Percentiles rank a stretch among this genome's conserved stretches.
phyloP scores from a whole-genome alignment of 768 basidiomycete species.

The Tephrocybe sp. region DNA sequence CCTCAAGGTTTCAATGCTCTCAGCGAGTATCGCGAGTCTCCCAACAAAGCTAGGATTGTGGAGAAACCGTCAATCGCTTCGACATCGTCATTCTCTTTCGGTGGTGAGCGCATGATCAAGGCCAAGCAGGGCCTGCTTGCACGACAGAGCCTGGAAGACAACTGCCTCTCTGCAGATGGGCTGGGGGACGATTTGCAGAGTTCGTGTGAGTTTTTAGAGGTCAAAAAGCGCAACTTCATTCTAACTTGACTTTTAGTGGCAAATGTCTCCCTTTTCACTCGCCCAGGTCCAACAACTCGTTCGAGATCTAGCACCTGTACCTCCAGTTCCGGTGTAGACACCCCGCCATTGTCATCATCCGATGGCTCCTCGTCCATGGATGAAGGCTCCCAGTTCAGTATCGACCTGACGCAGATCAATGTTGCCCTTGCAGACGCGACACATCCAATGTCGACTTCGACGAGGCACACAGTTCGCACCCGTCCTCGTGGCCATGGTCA shows the following conservation, averaged over 20 bases:
- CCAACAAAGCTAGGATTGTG: conserved; percentile 49
- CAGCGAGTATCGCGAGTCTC: conserved; percentile 35
- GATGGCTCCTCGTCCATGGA: conserved; percentile 65
- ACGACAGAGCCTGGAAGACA: conserved; percentile 68
- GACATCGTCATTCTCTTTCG: conserved; percentile 61
- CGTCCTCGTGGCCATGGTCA: conserved; percentile 67
- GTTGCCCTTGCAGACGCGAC: conserved; percentile 54
- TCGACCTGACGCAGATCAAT: conserved; percentile 67
- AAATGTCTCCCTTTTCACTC: conserved; percentile 58
- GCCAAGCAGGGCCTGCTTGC: conserved; percentile 63
- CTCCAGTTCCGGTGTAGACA: conserved; percentile 64
- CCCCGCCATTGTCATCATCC: conserved; percentile 67
- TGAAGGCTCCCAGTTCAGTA: conserved; percentile 75
- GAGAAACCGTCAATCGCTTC: conserved; percentile 70
- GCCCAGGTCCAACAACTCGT: conserved; percentile 47
- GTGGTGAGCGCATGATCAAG: conserved; percentile 66
- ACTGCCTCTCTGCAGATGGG: conserved; percentile 53
- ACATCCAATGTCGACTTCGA: conserved; percentile 44
- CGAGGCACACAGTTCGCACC: conserved; percentile 43
- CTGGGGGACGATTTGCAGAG: conserved; percentile 56
- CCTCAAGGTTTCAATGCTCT: conserved; percentile 23
- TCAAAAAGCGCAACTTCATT: background rate
- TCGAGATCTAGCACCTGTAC: conserved; percentile 74
- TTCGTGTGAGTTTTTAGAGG: conserved; percentile 47
- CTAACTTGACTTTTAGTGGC: conserved; percentile 32